Conservation (phyloP, 345 rosid species). For the Corymbia maculata region DNA sequence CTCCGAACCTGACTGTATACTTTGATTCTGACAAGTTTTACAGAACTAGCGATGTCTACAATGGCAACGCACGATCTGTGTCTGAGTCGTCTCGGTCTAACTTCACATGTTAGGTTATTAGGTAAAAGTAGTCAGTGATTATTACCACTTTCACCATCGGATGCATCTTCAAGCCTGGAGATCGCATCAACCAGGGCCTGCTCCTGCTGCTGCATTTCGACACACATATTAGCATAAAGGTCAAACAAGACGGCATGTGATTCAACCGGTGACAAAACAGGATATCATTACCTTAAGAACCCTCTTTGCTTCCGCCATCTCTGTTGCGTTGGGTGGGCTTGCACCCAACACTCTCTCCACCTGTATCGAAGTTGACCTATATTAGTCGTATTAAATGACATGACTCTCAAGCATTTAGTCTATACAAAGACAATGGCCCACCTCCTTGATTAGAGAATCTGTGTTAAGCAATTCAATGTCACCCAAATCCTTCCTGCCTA, state of each 20-base stretch:
- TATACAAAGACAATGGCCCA: constrained; percentile 7
- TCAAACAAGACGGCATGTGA: background rate
- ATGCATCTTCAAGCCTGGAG: constrained; percentile 83
- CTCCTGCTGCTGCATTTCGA: constrained; percentile 64
- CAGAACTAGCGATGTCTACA: background rate
- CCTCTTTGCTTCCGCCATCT: constrained; percentile 83
- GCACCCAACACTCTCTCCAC: constrained; percentile 78
- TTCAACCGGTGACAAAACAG: background rate
- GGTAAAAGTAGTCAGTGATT: constrained; percentile 46
- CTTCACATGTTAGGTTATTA: constrained; percentile 10
- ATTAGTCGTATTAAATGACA: background rate
- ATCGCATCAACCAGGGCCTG: constrained; percentile 85
- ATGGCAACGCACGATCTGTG: background rate
- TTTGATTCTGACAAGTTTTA: background rate
- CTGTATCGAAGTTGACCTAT: constrained; percentile 14
- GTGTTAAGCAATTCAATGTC: constrained; percentile 91
- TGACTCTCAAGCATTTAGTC: background rate
- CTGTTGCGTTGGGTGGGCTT: constrained; percentile 53
- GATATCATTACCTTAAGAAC: constrained; percentile 55
- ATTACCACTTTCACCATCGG: constrained; percentile 99
- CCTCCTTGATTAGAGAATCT: constrained; percentile 84
- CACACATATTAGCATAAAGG: background rate
- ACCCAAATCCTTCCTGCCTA: constrained; percentile 67
- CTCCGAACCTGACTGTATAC: background rate
- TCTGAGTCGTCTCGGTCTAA: background rate